phyloP scores from a whole-genome alignment of 441 rosid species.

The Mallotus japonicus region DNA sequence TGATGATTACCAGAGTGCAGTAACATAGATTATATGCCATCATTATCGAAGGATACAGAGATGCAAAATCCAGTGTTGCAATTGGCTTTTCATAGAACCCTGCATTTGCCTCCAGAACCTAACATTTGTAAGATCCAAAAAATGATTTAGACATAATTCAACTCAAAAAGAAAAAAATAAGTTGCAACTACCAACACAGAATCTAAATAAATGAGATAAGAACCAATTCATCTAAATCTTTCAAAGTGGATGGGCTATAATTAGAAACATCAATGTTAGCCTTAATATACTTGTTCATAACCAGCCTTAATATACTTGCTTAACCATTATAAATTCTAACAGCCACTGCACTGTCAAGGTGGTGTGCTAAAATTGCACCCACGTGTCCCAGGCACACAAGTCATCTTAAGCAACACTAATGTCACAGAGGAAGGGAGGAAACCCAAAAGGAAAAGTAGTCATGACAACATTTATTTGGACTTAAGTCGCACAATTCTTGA shows the following conservation, averaged over 20 bases:
- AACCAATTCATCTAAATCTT: slow-evolving; percentile 7
- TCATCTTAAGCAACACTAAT: not conserved
- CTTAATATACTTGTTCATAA: not conserved
- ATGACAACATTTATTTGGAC: not conserved
- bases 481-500: not conserved
- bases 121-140: slow-evolving; percentile 28
- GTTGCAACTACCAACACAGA: not conserved
- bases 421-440: not conserved
- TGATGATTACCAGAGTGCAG: slow-evolving; percentile 78
- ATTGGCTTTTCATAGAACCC: slow-evolving; percentile 96
- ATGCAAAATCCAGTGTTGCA: slow-evolving; percentile 97
- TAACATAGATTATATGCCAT: slow-evolving; percentile 99
- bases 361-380: not conserved
- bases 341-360: not conserved
- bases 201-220: not conserved
- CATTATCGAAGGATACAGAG: slow-evolving; percentile 97
- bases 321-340: not conserved
- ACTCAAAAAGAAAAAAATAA: slow-evolving; percentile 5
- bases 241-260: not conserved
- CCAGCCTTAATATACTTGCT: not conserved
- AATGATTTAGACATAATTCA: slow-evolving; percentile 8
- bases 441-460: not conserved
- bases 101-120: slow-evolving; percentile 93
- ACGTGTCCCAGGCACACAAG: not conserved
- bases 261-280: not conserved